Evolutionary conservation across 192 early-diverging fungal species (phyloP).

Genomic region (Rhizoclosmatium globosum): DNA sequence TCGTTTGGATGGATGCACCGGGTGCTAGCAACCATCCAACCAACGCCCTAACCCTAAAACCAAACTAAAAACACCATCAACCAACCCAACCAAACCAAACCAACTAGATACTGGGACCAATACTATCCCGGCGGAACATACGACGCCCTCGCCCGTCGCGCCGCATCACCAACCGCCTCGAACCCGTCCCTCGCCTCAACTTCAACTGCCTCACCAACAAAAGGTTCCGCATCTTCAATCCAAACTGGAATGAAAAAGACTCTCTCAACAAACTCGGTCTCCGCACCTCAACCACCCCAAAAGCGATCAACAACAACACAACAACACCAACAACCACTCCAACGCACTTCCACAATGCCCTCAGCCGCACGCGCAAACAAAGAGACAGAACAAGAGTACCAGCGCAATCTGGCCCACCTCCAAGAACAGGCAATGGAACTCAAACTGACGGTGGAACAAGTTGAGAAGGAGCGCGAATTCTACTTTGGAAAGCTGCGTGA

Average conservation of each 20-base stretch:
- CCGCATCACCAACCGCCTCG: slow-evolving; percentile 6
- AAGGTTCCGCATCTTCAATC: slow-evolving; percentile 7
- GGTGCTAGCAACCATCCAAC: no score
- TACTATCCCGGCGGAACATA: slow-evolving; percentile 86
- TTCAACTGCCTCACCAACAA: not conserved
- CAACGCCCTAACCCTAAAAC: not conserved
- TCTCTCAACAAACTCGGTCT: not conserved
- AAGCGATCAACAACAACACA: not conserved
- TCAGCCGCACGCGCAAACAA: not conserved
- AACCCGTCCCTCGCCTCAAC: not conserved
- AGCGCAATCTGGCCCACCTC: slow-evolving; percentile 77
- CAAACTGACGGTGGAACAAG: slow-evolving; percentile 86
- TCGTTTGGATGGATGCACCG: not conserved
- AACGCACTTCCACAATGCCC: not conserved
- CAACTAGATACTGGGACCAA: slow-evolving; percentile 82
- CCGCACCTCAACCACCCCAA: slow-evolving; percentile 11
- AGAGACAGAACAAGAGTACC: slow-evolving; percentile 53
- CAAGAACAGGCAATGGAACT: slow-evolving; percentile 81
- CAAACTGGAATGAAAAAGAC: slow-evolving; percentile 54
- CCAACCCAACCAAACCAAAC: not conserved
- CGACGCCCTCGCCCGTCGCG: slow-evolving; percentile 80
- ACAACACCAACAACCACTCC: not conserved
- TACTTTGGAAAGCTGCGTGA: slow-evolving; percentile 96
- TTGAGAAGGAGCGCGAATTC: slow-evolving; percentile 97
- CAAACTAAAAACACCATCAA: not conserved